Conservation (phyloP, 805 yeast species). For the Candida maris region DNA sequence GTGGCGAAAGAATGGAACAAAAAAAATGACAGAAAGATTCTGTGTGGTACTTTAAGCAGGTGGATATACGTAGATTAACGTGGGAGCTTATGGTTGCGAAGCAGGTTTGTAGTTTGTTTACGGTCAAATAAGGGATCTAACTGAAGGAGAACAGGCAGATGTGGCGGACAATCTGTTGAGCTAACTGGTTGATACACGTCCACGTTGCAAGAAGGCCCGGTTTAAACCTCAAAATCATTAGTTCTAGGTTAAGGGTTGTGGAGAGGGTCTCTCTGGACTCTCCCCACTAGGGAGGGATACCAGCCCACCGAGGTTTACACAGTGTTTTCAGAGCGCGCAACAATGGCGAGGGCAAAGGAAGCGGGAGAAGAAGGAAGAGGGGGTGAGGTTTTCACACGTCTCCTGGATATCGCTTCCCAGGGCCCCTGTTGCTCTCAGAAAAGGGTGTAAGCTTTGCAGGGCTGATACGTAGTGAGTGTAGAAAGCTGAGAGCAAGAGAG, state of each 20-base stretch:
- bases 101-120: not conserved
- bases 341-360: not conserved
- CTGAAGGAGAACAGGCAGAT: not conserved
- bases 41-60: conserved; percentile 2
- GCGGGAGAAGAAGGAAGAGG: not conserved
- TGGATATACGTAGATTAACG: not conserved
- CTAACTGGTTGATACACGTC: conserved; percentile 2
- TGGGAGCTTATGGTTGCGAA: not conserved
- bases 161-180: conserved; percentile 2
- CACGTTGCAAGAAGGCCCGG: conserved; percentile 2
- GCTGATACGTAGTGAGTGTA: no score
- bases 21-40: conserved; percentile 4
- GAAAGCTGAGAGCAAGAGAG: no score
- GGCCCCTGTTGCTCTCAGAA: not conserved
- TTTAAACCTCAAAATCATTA: not conserved
- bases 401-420: not conserved
- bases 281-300: not conserved
- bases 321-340: no score
- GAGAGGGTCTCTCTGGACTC: not conserved
- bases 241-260: not conserved
- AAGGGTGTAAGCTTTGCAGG: not conserved
- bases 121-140: conserved; percentile 3
- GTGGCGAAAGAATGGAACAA: not conserved
- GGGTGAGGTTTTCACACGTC: not conserved
- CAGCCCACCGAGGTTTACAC: no score